A percentile compares a stretch with the other conserved stretches of the same genome.
Evolutionary conservation across 805 yeast genomes (phyloP).

Genomic region (Zygotorulaspora florentina): DNA sequence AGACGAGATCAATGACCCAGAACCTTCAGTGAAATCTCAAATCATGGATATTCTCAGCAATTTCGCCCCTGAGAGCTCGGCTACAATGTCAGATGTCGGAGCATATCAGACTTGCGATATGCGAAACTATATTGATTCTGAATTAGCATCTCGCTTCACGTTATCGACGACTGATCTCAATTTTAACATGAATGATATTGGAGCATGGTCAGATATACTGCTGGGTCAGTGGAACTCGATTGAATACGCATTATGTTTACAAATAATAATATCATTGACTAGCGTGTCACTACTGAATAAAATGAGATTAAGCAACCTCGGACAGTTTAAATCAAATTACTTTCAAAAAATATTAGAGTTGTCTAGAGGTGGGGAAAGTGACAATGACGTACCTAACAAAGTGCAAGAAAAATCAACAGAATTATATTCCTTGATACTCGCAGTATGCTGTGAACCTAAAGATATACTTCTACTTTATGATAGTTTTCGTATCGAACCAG

Average conservation of each 20-base stretch:
- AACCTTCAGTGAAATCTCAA: slow-evolving; percentile 3
- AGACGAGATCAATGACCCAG: slow-evolving; percentile 1
- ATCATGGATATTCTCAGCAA: slow-evolving; percentile 8
- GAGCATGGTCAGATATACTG: slow-evolving; percentile 16
- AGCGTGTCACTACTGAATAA: slow-evolving; percentile 24
- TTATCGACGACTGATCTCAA: slow-evolving; percentile 19
- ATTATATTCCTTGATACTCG: slow-evolving; percentile 16
- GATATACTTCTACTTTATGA: slow-evolving; percentile 23
- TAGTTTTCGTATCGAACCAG: slow-evolving; percentile 5
- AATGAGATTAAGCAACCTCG: slow-evolving; percentile 18
- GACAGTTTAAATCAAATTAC: slow-evolving; percentile 7
- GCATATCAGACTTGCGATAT: slow-evolving; percentile 10
- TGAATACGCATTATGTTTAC: slow-evolving; percentile 16
- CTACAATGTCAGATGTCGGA: not conserved
- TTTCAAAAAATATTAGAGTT: slow-evolving; percentile 2
- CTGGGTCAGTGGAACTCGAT: slow-evolving; percentile 5
- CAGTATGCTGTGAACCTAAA: slow-evolving; percentile 17
- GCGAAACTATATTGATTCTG: slow-evolving; percentile 20
- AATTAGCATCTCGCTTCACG: slow-evolving; percentile 16
- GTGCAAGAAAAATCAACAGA: slow-evolving; percentile 15
- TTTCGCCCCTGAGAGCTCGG: slow-evolving; percentile 1
- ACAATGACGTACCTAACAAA: not conserved
- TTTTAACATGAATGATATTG: slow-evolving; percentile 12
- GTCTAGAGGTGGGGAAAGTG: not conserved
- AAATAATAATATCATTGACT: slow-evolving; percentile 23